Percentiles rank a stretch among this genome's conserved stretches.
phyloP scores from a whole-genome alignment of 257 asterid genomes.

The Capsicum rhomboideum region DNA sequence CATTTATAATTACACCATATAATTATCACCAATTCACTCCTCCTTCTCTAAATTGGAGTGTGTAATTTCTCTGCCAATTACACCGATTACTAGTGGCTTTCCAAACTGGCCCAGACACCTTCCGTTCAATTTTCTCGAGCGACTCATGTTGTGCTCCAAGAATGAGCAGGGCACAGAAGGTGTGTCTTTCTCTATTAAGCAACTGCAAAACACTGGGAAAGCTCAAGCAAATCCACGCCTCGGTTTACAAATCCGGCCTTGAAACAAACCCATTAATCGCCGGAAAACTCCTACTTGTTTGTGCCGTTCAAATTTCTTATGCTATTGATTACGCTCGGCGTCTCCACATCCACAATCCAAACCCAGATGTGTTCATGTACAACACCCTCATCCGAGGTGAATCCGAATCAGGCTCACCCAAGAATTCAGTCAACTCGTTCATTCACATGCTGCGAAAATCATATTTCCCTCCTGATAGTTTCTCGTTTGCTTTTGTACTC shows the following conservation, averaged over 20 bases:
- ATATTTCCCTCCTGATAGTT: conserved; percentile 44
- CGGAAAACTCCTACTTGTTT: conserved; percentile 65
- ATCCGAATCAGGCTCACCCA: conserved; percentile 53
- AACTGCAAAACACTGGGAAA: conserved; percentile 46
- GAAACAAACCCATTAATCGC: conserved; percentile 47
- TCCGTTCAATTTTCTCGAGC: too few species aligned
- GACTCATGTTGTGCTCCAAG: not conserved
- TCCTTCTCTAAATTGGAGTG: too few species aligned
- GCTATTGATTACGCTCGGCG: conserved; percentile 50
- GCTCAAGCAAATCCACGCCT: conserved; percentile 63
- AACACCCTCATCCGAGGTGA: conserved; percentile 80
- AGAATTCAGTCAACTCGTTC: conserved; percentile 34
- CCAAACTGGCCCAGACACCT: too few species aligned
- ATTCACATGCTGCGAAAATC: conserved; percentile 36
- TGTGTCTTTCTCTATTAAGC: conserved; percentile 35
- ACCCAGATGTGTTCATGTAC: conserved; percentile 80
- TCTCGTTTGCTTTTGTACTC: conserved; percentile 62
- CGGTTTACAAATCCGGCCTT: conserved; percentile 41
- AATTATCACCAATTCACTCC: too few species aligned
- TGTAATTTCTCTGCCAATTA: too few species aligned
- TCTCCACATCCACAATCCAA: conserved; percentile 33
- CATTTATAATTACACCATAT: too few species aligned
- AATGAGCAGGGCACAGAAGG: conserved; percentile 36
- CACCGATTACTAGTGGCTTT: too few species aligned
- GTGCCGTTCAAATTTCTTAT: conserved; percentile 45